Conservation (phyloP, 768 basidiomycete genomes). For the Mycena polygramma region DNA sequence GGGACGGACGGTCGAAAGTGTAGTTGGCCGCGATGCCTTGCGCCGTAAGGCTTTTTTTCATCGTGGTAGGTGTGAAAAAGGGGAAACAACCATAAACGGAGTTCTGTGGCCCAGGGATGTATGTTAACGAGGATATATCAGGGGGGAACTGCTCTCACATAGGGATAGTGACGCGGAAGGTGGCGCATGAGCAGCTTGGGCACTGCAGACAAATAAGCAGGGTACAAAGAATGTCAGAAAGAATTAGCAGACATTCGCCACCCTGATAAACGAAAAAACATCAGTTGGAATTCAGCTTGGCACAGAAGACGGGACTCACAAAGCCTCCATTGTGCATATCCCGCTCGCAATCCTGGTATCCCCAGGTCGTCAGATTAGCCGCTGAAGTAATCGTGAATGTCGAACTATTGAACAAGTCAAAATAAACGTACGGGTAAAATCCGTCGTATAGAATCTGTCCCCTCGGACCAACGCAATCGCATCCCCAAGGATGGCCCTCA, state of each 20-base stretch:
- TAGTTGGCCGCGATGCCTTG: conserved; percentile 55
- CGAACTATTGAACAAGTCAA: not conserved
- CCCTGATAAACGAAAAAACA: conserved; percentile 33
- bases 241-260: conserved; percentile 43
- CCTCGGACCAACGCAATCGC: conserved; percentile 66
- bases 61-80: conserved; percentile 67
- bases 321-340: conserved; percentile 55
- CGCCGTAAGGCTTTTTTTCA: conserved; percentile 52
- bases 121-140: not conserved
- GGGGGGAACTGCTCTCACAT: conserved; percentile 36
- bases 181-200: conserved; percentile 59
- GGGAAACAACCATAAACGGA: conserved; percentile 76
- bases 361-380: conserved; percentile 62
- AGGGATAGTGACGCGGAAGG: conserved; percentile 56
- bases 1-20: conserved; percentile 52
- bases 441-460: conserved; percentile 64
- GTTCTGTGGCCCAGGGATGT: conserved; percentile 45
- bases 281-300: not conserved
- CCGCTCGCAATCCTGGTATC: conserved; percentile 61
- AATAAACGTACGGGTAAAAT: conserved; percentile 59
- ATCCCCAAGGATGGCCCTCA: conserved; percentile 65
- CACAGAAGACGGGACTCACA: not conserved
- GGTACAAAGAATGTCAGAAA: not conserved
- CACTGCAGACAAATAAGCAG: conserved; percentile 37
- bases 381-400: conserved; percentile 41